These are phyloP conservation scores for Fusarium illudens DNA, from an alignment of 2,329 filamentous ascomycete genomes.

Conservation along the genomic window DNA sequence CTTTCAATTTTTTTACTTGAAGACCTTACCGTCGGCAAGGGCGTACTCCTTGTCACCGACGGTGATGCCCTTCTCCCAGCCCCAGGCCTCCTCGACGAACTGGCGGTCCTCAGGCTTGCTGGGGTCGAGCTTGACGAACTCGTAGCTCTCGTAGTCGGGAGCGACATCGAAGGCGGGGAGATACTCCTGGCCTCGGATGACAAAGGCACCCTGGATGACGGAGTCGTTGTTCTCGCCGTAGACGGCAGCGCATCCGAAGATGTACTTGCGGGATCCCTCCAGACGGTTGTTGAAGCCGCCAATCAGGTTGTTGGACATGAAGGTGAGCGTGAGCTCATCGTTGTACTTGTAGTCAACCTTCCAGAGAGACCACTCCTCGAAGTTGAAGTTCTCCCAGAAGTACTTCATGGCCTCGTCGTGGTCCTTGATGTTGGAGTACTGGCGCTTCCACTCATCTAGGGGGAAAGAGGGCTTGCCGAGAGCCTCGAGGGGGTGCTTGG, in stretches of 20 bases:
- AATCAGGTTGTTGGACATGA: slow-evolving; percentile 99
- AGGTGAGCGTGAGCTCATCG: slow-evolving; percentile 93
- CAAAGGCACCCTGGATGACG: slow-evolving; percentile 90
- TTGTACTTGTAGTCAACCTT: slow-evolving; percentile 98
- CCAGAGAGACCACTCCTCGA: slow-evolving; percentile 97
- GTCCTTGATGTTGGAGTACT: slow-evolving; percentile 96
- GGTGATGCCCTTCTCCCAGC: slow-evolving; percentile 85
- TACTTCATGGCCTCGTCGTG: slow-evolving; percentile 81
- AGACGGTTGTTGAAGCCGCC: slow-evolving; percentile 98
- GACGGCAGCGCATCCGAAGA: slow-evolving; percentile 91
- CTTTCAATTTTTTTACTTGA: slow-evolving; percentile 76
- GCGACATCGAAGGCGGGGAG: slow-evolving; percentile 92
- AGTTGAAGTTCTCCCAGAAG: slow-evolving; percentile 98
- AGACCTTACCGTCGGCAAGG: slow-evolving; percentile 94
- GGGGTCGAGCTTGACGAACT: slow-evolving; percentile 95
- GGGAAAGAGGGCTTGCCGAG: slow-evolving; percentile 82
- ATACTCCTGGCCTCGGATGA: slow-evolving; percentile 91
- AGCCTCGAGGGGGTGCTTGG: slow-evolving; percentile 94
- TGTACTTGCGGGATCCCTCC: slow-evolving; percentile 96
- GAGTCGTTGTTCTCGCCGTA: slow-evolving; percentile 91
- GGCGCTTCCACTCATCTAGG: slow-evolving; percentile 98
- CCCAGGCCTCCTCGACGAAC: slow-evolving; percentile 88
- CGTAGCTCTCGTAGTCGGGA: slow-evolving; percentile 96
- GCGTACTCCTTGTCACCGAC: slow-evolving; percentile 88
- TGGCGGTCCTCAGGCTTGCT: slow-evolving; percentile 84